Base-by-base conservation (phyloP, 805 yeast species). In the Lachancea sp. region DNA sequence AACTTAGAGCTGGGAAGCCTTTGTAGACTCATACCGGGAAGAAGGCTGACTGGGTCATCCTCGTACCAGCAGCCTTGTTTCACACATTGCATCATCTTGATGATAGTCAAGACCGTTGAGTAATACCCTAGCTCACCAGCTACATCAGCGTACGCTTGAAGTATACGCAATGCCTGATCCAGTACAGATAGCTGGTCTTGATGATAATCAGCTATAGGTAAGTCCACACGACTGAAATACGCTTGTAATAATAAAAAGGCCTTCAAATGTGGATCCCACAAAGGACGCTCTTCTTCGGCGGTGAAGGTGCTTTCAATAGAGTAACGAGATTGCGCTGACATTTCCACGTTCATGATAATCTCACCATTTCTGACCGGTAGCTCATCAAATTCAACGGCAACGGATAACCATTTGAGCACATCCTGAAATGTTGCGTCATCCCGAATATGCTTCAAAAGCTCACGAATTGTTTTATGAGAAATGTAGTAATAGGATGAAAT, bases 181-280 rank as follows among this genome's bases (percentile, higher is more conserved):
- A 93, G 69, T 9, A 93, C 95, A 0, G 97, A 82, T 12, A 89
- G 79, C 0, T 96, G 89, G 64, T 93, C 99, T 60, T 91, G 98
- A 9, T 84, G 73, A 60, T 93, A 93, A 70, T 93, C 99, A 0
- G 95, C 95, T 57, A 93, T 86, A 1, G 98, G 99, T 39, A 93
- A 69, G 48, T 86, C 93, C 5, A 82, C 57, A 43, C 96, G 71
- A 8, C 88, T 79, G 42, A 91, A 73, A 58, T 91, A 91, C 0
- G 95, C 90, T 64, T 91, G 96, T 13, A 90, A 56, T 35, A 91
- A 64, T 33, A 90, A 68, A 57, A 88, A 88, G 0, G 91, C 78
- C 57, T 90, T 90, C 55, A 82, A 76, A 19, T 75, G 76, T 1
- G 95, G 89, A 79, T 89, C 95, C 82, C 93, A 87, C 65, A 87